phyloP scores from a whole-genome alignment of 108 stramenopile genomes.

The Skeletonema grethae region DNA sequence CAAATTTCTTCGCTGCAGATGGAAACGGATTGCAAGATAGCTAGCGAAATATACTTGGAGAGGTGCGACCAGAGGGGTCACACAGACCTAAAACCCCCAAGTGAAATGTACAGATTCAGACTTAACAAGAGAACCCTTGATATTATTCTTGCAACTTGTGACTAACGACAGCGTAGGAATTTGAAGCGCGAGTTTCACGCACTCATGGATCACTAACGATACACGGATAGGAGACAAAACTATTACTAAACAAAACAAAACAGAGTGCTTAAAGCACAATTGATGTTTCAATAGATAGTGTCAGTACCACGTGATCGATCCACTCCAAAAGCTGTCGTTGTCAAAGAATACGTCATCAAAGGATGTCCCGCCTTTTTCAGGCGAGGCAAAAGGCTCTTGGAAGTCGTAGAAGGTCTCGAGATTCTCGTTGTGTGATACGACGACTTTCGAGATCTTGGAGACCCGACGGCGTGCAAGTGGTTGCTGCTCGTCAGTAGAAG shows the following conservation, averaged over 20 bases:
- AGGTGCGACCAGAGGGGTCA: constrained; percentile 16
- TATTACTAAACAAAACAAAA: constrained; percentile 26
- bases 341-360: constrained; percentile 74
- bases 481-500: constrained; percentile 28
- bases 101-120: constrained; percentile 11
- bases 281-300: background rate
- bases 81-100: background rate
- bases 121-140: constrained; percentile 1
- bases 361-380: constrained; percentile 22
- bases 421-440: constrained; percentile 77
- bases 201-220: constrained; percentile 22
- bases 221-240: constrained; percentile 20
- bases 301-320: constrained; percentile 90
- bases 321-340: constrained; percentile 91
- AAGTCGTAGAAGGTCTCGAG: constrained; percentile 75
- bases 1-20: constrained; percentile 40
- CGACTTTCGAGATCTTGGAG: constrained; percentile 83
- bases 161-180: constrained; percentile 42
- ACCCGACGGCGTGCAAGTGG: constrained; percentile 60
- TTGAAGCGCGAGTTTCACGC: constrained; percentile 34
- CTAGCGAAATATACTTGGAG: constrained; percentile 28
- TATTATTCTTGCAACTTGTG: constrained; percentile 37
- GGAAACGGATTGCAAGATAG: constrained; percentile 28
- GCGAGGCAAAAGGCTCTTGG: constrained; percentile 15
- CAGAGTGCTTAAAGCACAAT: constrained; percentile 17